Conservation (phyloP, 106 monocot species). For the Dioscorea zingiberensis region DNA sequence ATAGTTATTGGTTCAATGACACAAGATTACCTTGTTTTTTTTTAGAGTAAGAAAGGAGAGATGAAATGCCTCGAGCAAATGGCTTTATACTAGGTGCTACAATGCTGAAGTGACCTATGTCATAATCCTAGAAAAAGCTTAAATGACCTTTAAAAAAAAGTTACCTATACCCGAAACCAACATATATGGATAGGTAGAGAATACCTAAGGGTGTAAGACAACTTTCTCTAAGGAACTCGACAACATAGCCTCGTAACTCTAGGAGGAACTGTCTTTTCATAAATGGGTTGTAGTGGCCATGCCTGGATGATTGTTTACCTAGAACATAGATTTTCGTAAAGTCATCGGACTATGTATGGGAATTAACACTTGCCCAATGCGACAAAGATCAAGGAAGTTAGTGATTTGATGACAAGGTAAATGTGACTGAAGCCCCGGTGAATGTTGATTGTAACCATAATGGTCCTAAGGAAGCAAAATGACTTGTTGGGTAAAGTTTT, state of each 20-base stretch:
- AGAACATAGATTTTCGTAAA: no score
- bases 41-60: neutral
- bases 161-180: constrained; percentile 8
- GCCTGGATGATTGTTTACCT: neutral
- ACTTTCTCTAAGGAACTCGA: no score
- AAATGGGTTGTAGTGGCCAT: neutral
- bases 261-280: neutral
- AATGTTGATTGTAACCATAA: neutral
- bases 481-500: neutral
- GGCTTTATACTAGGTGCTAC: neutral
- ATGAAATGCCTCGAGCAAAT: constrained; percentile 9
- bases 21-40: neutral
- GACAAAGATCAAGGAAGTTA: no score
- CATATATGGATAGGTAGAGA: constrained; percentile 9
- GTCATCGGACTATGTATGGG: no score
- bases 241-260: neutral
- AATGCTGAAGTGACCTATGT: neutral
- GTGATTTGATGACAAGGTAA: no score
- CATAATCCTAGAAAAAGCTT: constrained; percentile 10
- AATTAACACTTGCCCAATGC: no score
- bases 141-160: constrained; percentile 9
- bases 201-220: neutral
- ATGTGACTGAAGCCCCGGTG: no score
- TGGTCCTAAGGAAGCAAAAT: neutral
- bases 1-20: neutral